These are phyloP conservation scores for Xylaria arbuscula DNA, from an alignment of 2,329 filamentous ascomycete genomes.

Conservation along the genomic window DNA sequence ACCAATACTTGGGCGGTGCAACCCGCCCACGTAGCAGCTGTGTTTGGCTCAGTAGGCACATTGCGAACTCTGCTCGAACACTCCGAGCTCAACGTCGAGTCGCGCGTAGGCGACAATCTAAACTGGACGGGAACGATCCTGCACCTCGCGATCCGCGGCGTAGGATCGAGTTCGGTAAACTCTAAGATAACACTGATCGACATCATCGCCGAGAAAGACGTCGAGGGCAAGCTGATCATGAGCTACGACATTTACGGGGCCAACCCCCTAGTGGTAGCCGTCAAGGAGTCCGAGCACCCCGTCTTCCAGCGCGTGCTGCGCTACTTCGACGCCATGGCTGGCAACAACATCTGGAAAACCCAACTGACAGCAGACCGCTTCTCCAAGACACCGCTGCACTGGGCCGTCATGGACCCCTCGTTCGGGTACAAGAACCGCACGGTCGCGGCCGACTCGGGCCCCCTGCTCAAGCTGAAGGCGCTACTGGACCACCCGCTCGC, in stretches of 20 bases:
- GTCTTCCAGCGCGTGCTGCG: constrained; percentile 25
- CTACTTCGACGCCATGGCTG: constrained; percentile 20
- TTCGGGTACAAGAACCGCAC: constrained; percentile 27
- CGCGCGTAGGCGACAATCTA: constrained; percentile 16
- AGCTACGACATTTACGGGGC: constrained; percentile 22
- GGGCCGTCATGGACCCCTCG: constrained; percentile 24
- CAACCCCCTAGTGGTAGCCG: constrained; percentile 18
- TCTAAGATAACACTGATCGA: constrained; percentile 23
- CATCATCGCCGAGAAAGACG: constrained; percentile 23
- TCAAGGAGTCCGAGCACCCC: constrained; percentile 17
- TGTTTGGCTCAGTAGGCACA: constrained; percentile 25
- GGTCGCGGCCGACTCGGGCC: constrained; percentile 18
- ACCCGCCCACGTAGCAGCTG: constrained; percentile 24
- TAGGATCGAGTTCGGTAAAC: constrained; percentile 10
- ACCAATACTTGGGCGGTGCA: constrained; percentile 23
- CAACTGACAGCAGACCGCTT: constrained; percentile 17
- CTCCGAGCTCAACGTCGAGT: constrained; percentile 23
- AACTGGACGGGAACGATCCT: constrained; percentile 27
- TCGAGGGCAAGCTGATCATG: constrained; percentile 15
- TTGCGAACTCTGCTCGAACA: constrained; percentile 15
- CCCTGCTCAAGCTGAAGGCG: constrained; percentile 21
- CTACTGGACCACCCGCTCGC: constrained; percentile 23
- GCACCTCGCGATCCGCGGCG: constrained; percentile 21
- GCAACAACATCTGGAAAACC: constrained; percentile 15
- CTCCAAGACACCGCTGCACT: constrained; percentile 20